Conservation (phyloP, 495 filamentous ascomycete genomes). For the Neurospora hispaniola region DNA sequence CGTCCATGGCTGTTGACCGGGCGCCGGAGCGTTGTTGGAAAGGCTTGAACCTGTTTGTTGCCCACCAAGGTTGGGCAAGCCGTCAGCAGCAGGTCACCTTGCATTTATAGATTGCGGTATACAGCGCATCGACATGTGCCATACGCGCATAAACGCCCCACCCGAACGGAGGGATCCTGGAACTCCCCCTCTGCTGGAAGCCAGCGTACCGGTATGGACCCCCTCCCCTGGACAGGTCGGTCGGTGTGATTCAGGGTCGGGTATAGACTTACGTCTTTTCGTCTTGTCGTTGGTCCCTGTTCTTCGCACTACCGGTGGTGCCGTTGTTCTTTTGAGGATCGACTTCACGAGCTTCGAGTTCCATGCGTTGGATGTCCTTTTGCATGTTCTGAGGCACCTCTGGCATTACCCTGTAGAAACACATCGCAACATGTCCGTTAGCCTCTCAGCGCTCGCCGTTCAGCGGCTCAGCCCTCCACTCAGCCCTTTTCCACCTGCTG, state of each 20-base stretch:
- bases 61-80: conserved; percentile 10
- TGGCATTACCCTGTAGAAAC: conserved; percentile 41
- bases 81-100: conserved; percentile 12
- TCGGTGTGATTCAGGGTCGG: background rate
- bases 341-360: conserved; percentile 57
- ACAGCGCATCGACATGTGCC: background rate
- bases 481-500: conserved; percentile 4
- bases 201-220: background rate
- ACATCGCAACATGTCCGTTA: conserved; percentile 11
- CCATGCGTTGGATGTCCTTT: conserved; percentile 79
- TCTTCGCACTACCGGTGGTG: conserved; percentile 10
- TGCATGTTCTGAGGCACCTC: conserved; percentile 70
- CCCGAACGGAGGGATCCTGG: background rate
- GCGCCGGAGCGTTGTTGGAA: conserved; percentile 26
- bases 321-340: conserved; percentile 28
- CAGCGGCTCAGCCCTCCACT: conserved; percentile 8
- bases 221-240: background rate
- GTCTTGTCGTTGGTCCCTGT: conserved; percentile 5
- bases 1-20: conserved; percentile 32
- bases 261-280: conserved; percentile 16
- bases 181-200: background rate
- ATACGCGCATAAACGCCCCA: background rate
- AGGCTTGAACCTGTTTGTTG: conserved; percentile 33
- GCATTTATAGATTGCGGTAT: background rate
- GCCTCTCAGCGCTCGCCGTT: conserved; percentile 3